Conservation (phyloP, 208 protist species). For the Jaenimonas drosophilae region DNA sequence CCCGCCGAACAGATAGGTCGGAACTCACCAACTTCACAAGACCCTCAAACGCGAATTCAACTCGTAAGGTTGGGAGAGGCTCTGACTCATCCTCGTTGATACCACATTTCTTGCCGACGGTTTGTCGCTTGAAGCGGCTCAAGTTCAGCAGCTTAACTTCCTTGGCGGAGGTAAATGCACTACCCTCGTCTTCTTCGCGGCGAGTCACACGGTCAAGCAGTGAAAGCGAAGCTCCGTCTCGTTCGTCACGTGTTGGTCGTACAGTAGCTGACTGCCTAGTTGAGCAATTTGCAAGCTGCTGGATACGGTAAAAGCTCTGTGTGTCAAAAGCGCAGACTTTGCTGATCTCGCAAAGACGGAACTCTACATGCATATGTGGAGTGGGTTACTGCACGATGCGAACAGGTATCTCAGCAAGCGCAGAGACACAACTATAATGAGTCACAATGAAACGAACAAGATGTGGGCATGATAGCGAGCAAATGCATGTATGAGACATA, state of each 20-base stretch:
- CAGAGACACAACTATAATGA: too few relatives aligned
- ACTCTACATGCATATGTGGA: constrained; percentile 86
- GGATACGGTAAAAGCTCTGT: constrained; percentile 71
- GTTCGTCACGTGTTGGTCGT: constrained; percentile 1
- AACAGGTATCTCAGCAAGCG: too few relatives aligned
- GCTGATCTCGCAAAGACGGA: constrained; percentile 44
- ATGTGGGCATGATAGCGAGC: too few relatives aligned
- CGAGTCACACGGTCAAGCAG: constrained; percentile 4
- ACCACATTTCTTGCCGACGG: neutral
- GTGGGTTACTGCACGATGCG: too few relatives aligned
- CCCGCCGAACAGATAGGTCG: constrained; percentile 12
- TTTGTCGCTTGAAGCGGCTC: constrained; percentile 1
- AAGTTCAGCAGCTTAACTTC: constrained; percentile 1
- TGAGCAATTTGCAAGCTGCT: constrained; percentile 30
- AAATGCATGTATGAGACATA: too few relatives aligned
- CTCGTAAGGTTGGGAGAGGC: constrained; percentile 24
- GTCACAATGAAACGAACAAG: too few relatives aligned
- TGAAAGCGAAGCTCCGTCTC: constrained; percentile 2
- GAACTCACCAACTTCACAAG: constrained; percentile 56
- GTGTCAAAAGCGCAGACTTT: constrained; percentile 47
- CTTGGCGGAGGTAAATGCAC: neutral
- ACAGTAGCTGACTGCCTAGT: neutral
- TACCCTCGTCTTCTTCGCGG: neutral
- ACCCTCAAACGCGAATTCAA: constrained; percentile 70
- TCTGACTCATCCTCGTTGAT: constrained; percentile 2